Conservation (phyloP, 371 early-diverging fungal species). For the Paramicrosporidium saccamoebae region DNA sequence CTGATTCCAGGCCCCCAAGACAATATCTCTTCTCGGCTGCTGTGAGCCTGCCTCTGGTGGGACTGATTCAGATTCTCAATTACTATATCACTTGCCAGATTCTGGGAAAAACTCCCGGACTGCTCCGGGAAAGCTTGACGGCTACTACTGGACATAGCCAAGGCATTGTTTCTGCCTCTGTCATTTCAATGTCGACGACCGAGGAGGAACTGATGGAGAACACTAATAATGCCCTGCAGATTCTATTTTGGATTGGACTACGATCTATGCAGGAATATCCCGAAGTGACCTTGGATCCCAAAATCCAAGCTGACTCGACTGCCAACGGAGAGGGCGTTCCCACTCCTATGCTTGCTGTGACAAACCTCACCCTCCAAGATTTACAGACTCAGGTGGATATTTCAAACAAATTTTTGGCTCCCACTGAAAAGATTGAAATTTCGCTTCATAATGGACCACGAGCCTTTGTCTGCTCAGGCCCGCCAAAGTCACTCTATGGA, state of each 20-base stretch:
- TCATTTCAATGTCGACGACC: conserved; percentile 41
- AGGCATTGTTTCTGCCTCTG: conserved; percentile 66
- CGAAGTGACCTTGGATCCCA: conserved; percentile 49
- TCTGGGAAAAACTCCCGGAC: conserved; percentile 10
- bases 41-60: conserved; percentile 59
- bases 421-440: conserved; percentile 35
- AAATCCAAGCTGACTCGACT: conserved; percentile 40
- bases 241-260: conserved; percentile 67
- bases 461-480: conserved; percentile 45
- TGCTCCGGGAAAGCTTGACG: conserved; percentile 12
- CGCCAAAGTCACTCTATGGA: conserved; percentile 59
- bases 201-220: conserved; percentile 40
- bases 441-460: conserved; percentile 65
- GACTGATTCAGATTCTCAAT: conserved; percentile 20
- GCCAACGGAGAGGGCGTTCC: conserved; percentile 64
- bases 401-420: conserved; percentile 47
- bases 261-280: conserved; percentile 60
- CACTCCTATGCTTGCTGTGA: conserved; percentile 66
- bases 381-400: conserved; percentile 38
- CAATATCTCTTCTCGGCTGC: conserved; percentile 46
- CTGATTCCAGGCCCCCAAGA: conserved; percentile 44
- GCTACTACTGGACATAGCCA: conserved; percentile 78
- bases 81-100: conserved; percentile 22
- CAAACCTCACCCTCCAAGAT: conserved; percentile 29
- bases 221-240: conserved; percentile 46